Conservation (phyloP, 2,329 filamentous ascomycete species). For the Verticillium nonalfalfae region DNA sequence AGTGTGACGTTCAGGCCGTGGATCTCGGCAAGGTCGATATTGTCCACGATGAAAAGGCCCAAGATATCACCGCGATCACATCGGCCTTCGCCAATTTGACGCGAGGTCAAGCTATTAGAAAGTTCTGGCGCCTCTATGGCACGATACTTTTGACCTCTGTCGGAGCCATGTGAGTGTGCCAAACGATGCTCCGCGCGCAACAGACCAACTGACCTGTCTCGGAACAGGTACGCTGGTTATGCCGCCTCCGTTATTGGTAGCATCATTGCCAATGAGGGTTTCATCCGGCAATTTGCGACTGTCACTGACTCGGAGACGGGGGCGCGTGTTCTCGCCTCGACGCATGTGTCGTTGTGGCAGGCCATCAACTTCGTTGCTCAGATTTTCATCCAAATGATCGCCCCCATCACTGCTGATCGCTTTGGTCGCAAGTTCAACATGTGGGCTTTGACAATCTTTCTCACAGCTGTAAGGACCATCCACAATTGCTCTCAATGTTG, state of each 20-base stretch:
- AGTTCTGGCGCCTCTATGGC: constrained; percentile 4
- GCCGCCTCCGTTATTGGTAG: constrained; percentile 1
- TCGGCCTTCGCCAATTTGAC: constrained; percentile 2
- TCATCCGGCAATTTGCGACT: constrained; percentile 4
- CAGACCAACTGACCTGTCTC: background rate
- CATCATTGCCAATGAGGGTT: constrained; percentile 4
- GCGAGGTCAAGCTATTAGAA: background rate
- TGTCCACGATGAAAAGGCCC: background rate
- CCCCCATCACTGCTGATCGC: constrained; percentile 1
- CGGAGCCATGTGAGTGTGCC: background rate
- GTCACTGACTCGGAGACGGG: constrained; percentile 1
- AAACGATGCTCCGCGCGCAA: too few relatives aligned
- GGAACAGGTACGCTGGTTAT: constrained; percentile 1
- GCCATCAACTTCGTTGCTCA: constrained; percentile 1
- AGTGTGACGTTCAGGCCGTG: background rate
- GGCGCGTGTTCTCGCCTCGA: background rate
- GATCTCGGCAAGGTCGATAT: background rate
- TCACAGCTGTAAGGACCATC: background rate
- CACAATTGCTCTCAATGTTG: background rate
- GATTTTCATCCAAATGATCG: constrained; percentile 2
- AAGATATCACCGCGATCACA: background rate
- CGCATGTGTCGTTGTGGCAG: constrained; percentile 1
- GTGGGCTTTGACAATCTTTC: constrained; percentile 1
- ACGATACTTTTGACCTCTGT: background rate
- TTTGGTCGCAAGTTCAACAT: constrained; percentile 5